Conservation (phyloP, 106 monocot genomes). For the Dactylorhiza incarnata region DNA sequence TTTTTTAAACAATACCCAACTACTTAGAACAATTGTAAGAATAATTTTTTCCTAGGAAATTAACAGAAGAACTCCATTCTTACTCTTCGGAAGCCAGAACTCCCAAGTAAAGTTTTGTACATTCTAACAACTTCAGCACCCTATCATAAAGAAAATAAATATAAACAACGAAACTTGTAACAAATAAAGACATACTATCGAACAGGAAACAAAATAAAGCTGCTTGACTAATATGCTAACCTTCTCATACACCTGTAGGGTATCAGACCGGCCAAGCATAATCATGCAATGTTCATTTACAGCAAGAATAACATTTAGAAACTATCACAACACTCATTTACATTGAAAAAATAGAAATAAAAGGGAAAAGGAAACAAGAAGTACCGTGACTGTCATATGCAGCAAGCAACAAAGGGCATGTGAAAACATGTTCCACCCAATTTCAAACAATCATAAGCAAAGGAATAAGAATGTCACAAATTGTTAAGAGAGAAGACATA, state of each 20-base stretch:
- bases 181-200: not conserved
- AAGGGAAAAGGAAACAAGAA: slow-evolving; percentile 13
- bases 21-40: not conserved
- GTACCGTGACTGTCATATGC: slow-evolving; percentile 73
- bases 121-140: slow-evolving; percentile 99
- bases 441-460: not conserved
- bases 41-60: not conserved
- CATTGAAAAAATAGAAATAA: slow-evolving; percentile 11
- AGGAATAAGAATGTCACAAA: not conserved
- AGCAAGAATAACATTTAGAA: slow-evolving; percentile 7
- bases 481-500: not conserved
- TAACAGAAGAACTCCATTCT: not conserved
- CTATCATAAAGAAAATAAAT: slow-evolving; percentile 22
- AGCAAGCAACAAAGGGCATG: not conserved
- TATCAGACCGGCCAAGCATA: not conserved
- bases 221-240: slow-evolving; percentile 21
- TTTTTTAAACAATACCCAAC: slow-evolving; percentile 1
- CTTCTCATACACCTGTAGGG: slow-evolving; percentile 92
- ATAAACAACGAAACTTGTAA: not conserved
- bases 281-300: not conserved
- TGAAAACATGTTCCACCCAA: not conserved
- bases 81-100: slow-evolving; percentile 87
- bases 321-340: not conserved
- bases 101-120: slow-evolving; percentile 99
- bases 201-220: not conserved